Conservation (phyloP, 345 rosid genomes). For the Crucihimalaya himalaica region DNA sequence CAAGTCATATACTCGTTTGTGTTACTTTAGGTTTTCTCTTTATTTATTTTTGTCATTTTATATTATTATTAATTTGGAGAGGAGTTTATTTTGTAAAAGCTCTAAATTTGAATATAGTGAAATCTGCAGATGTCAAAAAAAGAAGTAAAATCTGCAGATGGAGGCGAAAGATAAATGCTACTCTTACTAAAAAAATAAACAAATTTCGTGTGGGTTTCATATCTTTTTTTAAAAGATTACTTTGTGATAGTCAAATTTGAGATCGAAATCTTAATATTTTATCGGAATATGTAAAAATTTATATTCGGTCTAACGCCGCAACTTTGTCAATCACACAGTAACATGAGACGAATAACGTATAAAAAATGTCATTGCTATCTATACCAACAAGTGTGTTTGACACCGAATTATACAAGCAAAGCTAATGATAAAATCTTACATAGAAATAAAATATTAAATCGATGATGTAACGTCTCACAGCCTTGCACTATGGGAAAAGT, state of each 20-base stretch:
- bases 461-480: slow-evolving; percentile 7
- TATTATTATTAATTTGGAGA: too few species aligned
- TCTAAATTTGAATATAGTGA: too few species aligned
- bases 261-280: neutral
- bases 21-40: too few species aligned
- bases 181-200: neutral
- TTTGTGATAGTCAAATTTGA: neutral
- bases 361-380: neutral
- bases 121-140: too few species aligned
- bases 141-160: too few species aligned
- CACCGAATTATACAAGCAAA: neutral
- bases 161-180: too few species aligned
- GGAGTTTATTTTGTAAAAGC: too few species aligned
- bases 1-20: too few species aligned
- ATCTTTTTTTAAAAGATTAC: neutral
- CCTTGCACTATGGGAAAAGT: slow-evolving; percentile 12
- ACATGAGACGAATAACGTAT: slow-evolving; percentile 14
- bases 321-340: slow-evolving; percentile 2
- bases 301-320: neutral
- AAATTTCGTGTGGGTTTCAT: neutral
- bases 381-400: neutral
- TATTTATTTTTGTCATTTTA: too few species aligned
- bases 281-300: neutral
- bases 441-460: neutral
- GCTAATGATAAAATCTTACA: neutral